phyloP scores from a whole-genome alignment of 805 yeast genomes.

The Teunomyces funiuensis region DNA sequence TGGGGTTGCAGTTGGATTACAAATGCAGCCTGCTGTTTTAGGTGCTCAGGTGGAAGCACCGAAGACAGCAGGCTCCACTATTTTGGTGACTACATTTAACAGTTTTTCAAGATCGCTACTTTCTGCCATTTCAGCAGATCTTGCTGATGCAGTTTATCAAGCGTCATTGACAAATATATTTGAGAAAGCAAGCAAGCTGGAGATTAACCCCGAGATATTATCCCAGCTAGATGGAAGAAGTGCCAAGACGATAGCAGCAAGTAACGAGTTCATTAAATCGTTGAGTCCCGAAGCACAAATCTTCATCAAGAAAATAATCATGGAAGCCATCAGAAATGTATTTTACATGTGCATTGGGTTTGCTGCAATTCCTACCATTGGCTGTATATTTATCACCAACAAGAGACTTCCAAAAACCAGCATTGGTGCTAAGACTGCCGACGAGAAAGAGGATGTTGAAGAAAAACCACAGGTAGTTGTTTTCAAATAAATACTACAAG shows the following conservation, averaged over 20 bases:
- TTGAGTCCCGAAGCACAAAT: slow-evolving; percentile 22
- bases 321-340: slow-evolving; percentile 39
- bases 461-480: too few species aligned
- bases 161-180: slow-evolving; percentile 18
- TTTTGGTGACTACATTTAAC: slow-evolving; percentile 47
- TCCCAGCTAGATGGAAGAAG: slow-evolving; percentile 18
- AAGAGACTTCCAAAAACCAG: slow-evolving; percentile 35
- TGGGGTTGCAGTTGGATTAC: slow-evolving; percentile 50
- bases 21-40: slow-evolving; percentile 46
- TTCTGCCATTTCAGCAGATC: slow-evolving; percentile 44
- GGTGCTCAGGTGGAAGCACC: slow-evolving; percentile 52
- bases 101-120: slow-evolving; percentile 47
- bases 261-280: slow-evolving; percentile 12
- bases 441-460: too few species aligned
- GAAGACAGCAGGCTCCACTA: slow-evolving; percentile 47
- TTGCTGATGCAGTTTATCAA: slow-evolving; percentile 44
- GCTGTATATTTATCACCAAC: slow-evolving; percentile 38
- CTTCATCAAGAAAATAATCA: slow-evolving; percentile 30
- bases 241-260: slow-evolving; percentile 13
- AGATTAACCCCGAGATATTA: slow-evolving; percentile 13
- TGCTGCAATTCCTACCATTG: slow-evolving; percentile 29
- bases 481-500: too few species aligned
- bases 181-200: slow-evolving; percentile 3
- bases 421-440: not conserved
- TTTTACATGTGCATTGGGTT: slow-evolving; percentile 43